phyloP scores from a whole-genome alignment of 75 land plant species.

The Sequoia sempervirens region DNA sequence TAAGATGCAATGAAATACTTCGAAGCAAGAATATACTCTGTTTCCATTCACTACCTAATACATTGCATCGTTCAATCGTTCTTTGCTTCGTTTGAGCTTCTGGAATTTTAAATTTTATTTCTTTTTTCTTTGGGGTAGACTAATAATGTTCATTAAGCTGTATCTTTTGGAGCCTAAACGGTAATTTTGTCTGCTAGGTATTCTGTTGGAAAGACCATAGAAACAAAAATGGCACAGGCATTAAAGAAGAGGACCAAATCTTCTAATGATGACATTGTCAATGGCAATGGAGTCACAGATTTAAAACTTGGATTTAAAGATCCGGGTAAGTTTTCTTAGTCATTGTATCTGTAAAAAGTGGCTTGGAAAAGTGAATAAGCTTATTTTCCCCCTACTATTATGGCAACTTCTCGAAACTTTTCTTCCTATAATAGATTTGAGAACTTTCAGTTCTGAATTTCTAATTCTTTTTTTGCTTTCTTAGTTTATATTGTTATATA shows the following conservation, averaged over 20 bases:
- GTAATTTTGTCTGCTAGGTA: background rate
- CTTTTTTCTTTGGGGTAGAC: background rate
- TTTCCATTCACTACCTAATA: no score
- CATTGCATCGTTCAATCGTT: no score
- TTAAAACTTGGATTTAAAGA: no score
- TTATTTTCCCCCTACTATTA: no score
- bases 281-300: background rate
- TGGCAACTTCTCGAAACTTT: background rate
- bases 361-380: background rate
- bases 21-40: no score
- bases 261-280: background rate
- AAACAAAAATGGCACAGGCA: background rate
- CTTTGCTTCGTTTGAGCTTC: background rate
- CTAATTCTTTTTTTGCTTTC: background rate
- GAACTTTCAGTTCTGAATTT: background rate
- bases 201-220: background rate
- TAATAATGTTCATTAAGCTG: background rate
- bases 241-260: background rate
- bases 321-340: background rate
- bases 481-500: background rate
- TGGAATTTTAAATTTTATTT: no score
- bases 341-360: background rate
- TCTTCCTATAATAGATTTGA: background rate
- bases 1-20: no score
- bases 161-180: background rate